phyloP scores from a whole-genome alignment of 2,329 filamentous ascomycete species.

The Epicoccum nigrum region DNA sequence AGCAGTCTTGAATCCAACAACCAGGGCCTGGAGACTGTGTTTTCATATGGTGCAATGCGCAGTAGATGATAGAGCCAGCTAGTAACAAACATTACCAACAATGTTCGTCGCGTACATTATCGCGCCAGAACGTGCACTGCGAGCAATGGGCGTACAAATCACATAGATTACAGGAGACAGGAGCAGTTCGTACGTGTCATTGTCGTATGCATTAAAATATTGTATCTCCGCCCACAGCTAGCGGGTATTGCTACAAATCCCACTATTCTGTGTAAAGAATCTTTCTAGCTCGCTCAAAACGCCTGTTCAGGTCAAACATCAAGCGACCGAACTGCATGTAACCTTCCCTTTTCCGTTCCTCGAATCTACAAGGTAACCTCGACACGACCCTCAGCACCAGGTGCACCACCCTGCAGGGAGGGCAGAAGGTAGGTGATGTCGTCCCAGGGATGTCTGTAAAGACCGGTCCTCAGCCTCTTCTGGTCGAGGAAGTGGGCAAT shows the following conservation, averaged over 20 bases:
- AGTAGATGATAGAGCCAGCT: too few relatives aligned
- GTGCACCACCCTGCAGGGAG: constrained; percentile 45
- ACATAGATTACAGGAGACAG: background rate
- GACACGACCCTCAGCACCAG: constrained; percentile 50
- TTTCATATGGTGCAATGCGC: too few relatives aligned
- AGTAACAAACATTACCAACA: too few relatives aligned
- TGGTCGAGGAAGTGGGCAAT: constrained; percentile 99
- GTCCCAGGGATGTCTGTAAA: constrained; percentile 96
- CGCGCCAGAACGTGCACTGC: too few relatives aligned
- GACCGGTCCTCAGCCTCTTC: constrained; percentile 97
- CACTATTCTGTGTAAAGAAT: constrained; percentile 28
- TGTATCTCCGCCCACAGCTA: constrained; percentile 38
- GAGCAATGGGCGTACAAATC: too few relatives aligned
- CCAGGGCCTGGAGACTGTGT: too few relatives aligned
- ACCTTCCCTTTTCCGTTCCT: constrained; percentile 31
- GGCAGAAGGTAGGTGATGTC: constrained; percentile 52
- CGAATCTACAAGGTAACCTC: constrained; percentile 48
- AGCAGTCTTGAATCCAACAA: too few relatives aligned
- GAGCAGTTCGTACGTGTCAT: constrained; percentile 6
- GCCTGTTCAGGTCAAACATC: constrained; percentile 34
- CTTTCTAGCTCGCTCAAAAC: constrained; percentile 42
- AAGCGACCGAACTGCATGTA: constrained; percentile 35
- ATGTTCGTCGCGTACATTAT: too few relatives aligned
- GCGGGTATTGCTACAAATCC: constrained; percentile 43
- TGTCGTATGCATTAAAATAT: constrained; percentile 41